Evolutionary conservation across 1,284 basidiomycete genomes (phyloP).

Genomic region (Microbotryum silenes-acaulis): DNA sequence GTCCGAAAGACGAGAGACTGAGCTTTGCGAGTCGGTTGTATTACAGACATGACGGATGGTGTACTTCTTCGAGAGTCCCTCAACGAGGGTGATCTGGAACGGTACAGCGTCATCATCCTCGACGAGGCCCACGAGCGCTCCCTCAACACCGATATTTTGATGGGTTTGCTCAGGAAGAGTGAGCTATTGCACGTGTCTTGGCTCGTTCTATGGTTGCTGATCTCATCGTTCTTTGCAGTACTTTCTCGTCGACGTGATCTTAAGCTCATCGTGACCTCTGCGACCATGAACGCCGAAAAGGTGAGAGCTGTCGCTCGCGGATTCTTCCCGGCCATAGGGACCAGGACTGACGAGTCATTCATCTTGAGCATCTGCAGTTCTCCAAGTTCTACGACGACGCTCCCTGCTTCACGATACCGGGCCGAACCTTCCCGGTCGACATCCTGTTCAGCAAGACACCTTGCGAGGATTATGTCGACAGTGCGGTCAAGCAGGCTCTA

Average conservation of each 20-base stretch:
- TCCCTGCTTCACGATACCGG: constrained; percentile 92
- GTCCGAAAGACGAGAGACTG: too few relatives aligned
- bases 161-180: constrained; percentile 55
- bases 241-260: constrained; percentile 64
- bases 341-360: background rate
- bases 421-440: constrained; percentile 97
- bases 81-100: constrained; percentile 87
- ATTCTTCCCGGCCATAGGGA: background rate
- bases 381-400: constrained; percentile 91
- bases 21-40: background rate
- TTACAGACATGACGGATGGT: constrained; percentile 70
- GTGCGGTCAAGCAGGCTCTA: constrained; percentile 92
- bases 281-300: constrained; percentile 82
- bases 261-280: constrained; percentile 82
- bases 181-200: background rate
- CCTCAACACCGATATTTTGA: constrained; percentile 90
- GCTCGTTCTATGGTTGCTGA: background rate
- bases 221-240: too few relatives aligned
- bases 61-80: constrained; percentile 92
- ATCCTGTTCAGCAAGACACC: constrained; percentile 92
- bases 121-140: constrained; percentile 96
- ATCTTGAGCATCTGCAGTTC: constrained; percentile 48
- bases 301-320: constrained; percentile 50
- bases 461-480: constrained; percentile 97
- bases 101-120: constrained; percentile 88